These are phyloP conservation scores for Phalaenopsis equestris DNA, from an alignment of 106 monocot species.

Conservation along the genomic window DNA sequence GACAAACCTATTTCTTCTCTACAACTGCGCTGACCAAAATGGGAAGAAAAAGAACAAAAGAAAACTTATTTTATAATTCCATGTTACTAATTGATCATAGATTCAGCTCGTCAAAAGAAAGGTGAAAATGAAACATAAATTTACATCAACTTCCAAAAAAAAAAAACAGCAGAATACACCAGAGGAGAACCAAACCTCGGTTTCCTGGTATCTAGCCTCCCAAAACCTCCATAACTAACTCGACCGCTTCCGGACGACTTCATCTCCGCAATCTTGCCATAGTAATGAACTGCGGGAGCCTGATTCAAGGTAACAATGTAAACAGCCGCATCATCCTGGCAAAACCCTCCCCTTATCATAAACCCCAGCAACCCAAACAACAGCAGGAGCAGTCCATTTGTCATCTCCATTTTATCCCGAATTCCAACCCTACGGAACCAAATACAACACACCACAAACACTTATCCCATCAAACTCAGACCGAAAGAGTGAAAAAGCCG, in stretches of 20 bases:
- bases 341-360: constrained; percentile 22
- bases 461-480: background rate
- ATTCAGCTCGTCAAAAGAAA: background rate
- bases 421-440: background rate
- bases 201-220: constrained; percentile 38
- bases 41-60: background rate
- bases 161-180: background rate
- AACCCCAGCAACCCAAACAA: constrained; percentile 20
- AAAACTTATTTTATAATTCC: background rate
- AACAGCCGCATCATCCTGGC: constrained; percentile 53
- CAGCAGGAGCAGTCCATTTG: constrained; percentile 13
- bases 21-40: background rate
- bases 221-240: constrained; percentile 21
- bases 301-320: constrained; percentile 91
- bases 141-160: background rate
- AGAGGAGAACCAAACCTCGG: constrained; percentile 24
- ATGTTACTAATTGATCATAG: background rate
- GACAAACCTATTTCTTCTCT: background rate
- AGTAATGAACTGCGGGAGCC: constrained; percentile 56
- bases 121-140: background rate
- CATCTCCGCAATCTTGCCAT: constrained; percentile 19
- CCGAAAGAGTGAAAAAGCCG: background rate
- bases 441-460: background rate
- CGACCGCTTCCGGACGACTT: constrained; percentile 38
- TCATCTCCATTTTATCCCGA: constrained; percentile 22